phyloP scores from a whole-genome alignment of 169 alveolate genomes.

The Eimeria tenella region DNA sequence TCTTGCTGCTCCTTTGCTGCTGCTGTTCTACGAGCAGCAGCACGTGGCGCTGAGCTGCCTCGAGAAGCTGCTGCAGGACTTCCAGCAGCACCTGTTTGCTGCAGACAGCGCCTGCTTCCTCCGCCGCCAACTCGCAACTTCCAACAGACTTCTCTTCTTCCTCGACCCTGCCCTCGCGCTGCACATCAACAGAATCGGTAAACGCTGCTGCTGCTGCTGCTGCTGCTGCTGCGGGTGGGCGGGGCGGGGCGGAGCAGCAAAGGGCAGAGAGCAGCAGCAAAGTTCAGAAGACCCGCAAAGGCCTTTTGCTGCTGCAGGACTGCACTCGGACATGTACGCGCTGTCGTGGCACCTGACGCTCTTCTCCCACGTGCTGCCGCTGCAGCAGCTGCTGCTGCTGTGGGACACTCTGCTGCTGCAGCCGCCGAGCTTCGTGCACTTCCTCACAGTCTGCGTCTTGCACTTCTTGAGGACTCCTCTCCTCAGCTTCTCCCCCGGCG shows the following conservation, averaged over 20 bases:
- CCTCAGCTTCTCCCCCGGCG: slow-evolving; percentile 41
- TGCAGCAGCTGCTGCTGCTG: slow-evolving; percentile 74
- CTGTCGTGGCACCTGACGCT: slow-evolving; percentile 76
- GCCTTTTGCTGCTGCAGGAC: slow-evolving; percentile 37
- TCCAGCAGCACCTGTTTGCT: slow-evolving; percentile 59
- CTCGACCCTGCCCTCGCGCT: slow-evolving; percentile 66
- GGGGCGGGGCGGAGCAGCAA: no score
- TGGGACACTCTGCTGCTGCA: slow-evolving; percentile 79
- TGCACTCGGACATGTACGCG: slow-evolving; percentile 75
- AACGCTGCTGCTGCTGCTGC: neutral
- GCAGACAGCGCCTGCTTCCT: slow-evolving; percentile 58
- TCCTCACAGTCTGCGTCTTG: neutral
- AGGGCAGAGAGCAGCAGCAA: neutral
- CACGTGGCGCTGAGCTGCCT: slow-evolving; percentile 64
- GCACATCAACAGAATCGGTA: slow-evolving; percentile 69
- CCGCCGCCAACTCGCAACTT: slow-evolving; percentile 46
- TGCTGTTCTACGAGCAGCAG: slow-evolving; percentile 40
- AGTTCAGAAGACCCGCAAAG: neutral
- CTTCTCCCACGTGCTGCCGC: slow-evolving; percentile 70
- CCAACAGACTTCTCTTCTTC: slow-evolving; percentile 55
- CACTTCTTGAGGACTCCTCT: slow-evolving; percentile 77
- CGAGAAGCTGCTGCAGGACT: slow-evolving; percentile 27
- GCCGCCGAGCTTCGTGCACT: slow-evolving; percentile 39
- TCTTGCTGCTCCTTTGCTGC: slow-evolving; percentile 60
- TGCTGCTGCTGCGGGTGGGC: neutral